Percentiles rank a stretch among this genome's conserved stretches.
These are phyloP conservation scores for Eucalyptus globulus DNA, from an alignment of 345 rosid genomes.

Conservation along the genomic window DNA sequence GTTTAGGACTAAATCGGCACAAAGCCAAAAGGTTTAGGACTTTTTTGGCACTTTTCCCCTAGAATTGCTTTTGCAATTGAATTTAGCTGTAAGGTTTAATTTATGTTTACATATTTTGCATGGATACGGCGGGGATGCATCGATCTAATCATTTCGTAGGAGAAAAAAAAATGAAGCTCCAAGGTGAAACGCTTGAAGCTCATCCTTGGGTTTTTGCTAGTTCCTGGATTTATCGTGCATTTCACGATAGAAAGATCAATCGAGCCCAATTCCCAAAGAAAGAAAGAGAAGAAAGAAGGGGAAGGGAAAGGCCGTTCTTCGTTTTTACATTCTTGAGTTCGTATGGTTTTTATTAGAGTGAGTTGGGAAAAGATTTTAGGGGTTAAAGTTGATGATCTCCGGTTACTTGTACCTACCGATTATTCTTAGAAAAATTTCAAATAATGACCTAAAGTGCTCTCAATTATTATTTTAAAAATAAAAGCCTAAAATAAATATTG, in stretches of 20 bases:
- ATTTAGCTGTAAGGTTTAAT: background rate
- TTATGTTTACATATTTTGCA: background rate
- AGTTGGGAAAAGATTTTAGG: background rate
- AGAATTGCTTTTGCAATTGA: background rate
- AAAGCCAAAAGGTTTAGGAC: no score
- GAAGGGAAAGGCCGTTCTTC: background rate
- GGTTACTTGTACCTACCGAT: background rate
- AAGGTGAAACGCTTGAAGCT: background rate
- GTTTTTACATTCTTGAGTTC: background rate
- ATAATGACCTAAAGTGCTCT: rapidly evolving
- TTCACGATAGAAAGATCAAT: background rate
- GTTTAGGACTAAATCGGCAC: no score
- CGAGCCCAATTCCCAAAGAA: background rate
- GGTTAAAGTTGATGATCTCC: background rate
- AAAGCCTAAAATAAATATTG: rapidly evolving
- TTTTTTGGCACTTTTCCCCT: no score
- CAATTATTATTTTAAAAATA: no score
- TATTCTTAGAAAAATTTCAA: no score
- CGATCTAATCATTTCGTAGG: background rate
- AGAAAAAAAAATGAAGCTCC: background rate
- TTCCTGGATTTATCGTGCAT: background rate
- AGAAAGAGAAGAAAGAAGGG: background rate
- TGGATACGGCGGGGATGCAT: background rate
- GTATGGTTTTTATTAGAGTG: background rate
- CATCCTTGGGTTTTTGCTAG: background rate